phyloP scores from a whole-genome alignment of 768 basidiomycete genomes.

The Tylopilus vinaceipallidus region DNA sequence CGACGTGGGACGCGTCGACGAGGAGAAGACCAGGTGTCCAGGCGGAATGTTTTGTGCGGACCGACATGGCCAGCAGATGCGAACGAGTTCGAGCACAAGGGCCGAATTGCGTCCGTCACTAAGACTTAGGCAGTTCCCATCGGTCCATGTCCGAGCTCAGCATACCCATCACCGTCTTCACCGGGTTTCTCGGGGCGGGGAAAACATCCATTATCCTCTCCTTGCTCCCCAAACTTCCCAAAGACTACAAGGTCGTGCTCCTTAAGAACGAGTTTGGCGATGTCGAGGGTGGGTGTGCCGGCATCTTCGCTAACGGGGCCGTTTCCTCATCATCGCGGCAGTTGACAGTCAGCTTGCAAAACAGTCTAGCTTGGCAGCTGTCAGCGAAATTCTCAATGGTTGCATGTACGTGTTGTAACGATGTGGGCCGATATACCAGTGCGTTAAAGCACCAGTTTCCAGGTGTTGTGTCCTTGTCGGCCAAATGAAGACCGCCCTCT shows the following conservation, averaged over 20 bases:
- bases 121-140: too few species aligned
- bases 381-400: slow-evolving; percentile 94
- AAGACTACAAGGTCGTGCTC: slow-evolving; percentile 84
- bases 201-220: slow-evolving; percentile 83
- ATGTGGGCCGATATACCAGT: background rate
- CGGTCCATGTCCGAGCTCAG: slow-evolving; percentile 14
- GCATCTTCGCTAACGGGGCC: background rate
- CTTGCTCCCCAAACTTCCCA: slow-evolving; percentile 75
- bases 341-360: slow-evolving; percentile 91
- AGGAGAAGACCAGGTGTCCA: slow-evolving; percentile 17
- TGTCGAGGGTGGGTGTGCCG: slow-evolving; percentile 65
- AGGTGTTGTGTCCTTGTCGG: slow-evolving; percentile 95
- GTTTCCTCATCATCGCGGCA: slow-evolving; percentile 27
- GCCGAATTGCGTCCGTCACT: too few species aligned
- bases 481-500: slow-evolving; percentile 86
- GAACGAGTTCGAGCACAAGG: too few species aligned
- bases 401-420: slow-evolving; percentile 62
- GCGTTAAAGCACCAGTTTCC: background rate
- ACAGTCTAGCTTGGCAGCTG: slow-evolving; percentile 79
- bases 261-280: slow-evolving; percentile 98
- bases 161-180: slow-evolving; percentile 92
- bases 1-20: slow-evolving; percentile 53
- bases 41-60: slow-evolving; percentile 12
- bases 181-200: slow-evolving; percentile 87
- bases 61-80: slow-evolving; percentile 15